Evolutionary conservation across 2,329 filamentous ascomycete species (phyloP).

Genomic region (Ophiostoma quercus): DNA sequence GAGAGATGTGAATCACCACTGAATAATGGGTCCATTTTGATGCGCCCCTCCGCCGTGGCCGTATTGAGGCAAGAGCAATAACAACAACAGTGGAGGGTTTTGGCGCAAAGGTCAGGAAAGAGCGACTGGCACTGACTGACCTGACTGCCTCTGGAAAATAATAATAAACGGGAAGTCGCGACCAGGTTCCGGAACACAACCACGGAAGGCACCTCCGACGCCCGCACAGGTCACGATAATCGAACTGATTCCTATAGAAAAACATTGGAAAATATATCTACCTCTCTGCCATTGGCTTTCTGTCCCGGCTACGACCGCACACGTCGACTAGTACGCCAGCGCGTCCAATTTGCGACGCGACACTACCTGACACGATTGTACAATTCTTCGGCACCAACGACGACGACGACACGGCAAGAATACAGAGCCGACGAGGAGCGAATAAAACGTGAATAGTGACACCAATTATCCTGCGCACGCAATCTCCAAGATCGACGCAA

Average conservation of each 20-base stretch:
- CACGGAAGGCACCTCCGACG: conserved; percentile 11
- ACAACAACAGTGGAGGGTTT: conserved; percentile 9
- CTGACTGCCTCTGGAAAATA: neutral
- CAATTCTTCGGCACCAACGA: neutral
- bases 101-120: conserved; percentile 10
- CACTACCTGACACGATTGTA: neutral
- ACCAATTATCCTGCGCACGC: neutral
- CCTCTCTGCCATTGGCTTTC: neutral
- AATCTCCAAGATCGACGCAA: neutral
- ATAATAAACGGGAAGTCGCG: conserved; percentile 13
- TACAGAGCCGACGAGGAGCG: neutral
- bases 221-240: conserved; percentile 6
- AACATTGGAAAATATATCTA: neutral
- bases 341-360: conserved; percentile 8
- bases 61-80: neutral
- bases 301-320: neutral
- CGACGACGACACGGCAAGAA: neutral
- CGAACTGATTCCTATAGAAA: neutral
- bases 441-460: neutral
- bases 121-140: neutral
- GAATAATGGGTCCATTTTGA: neutral
- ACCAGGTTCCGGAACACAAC: neutral
- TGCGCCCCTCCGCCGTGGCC: conserved; percentile 9
- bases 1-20: neutral
- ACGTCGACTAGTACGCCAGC: neutral